Evolutionary conservation across 345 rosid genomes (phyloP), one percentile per base, ranked within the genome.

Genomic region (Rhodamnia argentea): DNA sequence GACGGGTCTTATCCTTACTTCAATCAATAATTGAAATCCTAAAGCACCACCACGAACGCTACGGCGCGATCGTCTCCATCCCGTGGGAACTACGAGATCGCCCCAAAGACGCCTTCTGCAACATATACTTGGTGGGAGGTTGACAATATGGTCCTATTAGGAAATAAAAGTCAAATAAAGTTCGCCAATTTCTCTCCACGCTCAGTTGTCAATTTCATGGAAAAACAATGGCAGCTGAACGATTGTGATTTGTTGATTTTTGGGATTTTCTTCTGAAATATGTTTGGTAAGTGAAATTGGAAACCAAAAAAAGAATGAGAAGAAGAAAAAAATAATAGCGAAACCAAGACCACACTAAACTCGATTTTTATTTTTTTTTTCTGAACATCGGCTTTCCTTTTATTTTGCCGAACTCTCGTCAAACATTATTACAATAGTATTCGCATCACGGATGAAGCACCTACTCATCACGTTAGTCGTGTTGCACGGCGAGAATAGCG

Each of bases 231-330:
- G 13, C 13, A 70, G 23, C 13, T 37, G 13, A 32, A 70, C 47
- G 11, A 2, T 1, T 70, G 1, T 1, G 5, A 4, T 8, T 37
- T 7, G 12, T 7, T 1, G 1, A 2, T 1, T 62, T 60, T 62
- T 4, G 0, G 0, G 3, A 29, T 29, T 64, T 4, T 7, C 3
- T 32, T 64, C 23, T 4, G 11, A 32, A 64, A 29, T 29, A 15
- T 64, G 9, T 64, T 10, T 7, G 37, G 23, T 16, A 64, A 64
- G 23, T 8, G 23, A 32, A 16, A 32, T 29, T 15, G 76, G 5
- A 62, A 62, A 62, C 29, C 15, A 11, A 8, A 64, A 62, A 7
- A 64, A 15, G 22, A 15, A 62, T 29, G 11, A 27, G 10, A 1
- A 27, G 44, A 62, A 27, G 18, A 10, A 52, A 52, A 52, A 37